phyloP scores from a whole-genome alignment of 768 basidiomycete genomes.

The Suillus tomentosus region DNA sequence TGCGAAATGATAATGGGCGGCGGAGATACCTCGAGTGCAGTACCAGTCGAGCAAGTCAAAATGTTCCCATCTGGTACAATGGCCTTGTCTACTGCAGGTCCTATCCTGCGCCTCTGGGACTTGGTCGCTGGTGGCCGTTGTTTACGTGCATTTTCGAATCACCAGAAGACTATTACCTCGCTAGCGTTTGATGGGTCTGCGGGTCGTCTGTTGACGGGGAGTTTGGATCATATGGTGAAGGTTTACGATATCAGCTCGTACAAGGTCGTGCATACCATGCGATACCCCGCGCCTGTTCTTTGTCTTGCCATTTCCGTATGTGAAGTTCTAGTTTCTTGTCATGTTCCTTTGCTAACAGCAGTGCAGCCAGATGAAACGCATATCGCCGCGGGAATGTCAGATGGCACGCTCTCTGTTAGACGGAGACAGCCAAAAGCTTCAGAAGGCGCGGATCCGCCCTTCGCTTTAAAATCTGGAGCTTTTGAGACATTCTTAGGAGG shows the following conservation, averaged over 20 bases:
- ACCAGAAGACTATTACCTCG: conserved; percentile 96
- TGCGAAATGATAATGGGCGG: conserved; percentile 83
- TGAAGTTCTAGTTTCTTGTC: conserved; percentile 16
- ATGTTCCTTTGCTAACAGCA: conserved; percentile 13
- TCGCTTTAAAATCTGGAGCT: conserved; percentile 52
- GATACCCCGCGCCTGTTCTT: conserved; percentile 91
- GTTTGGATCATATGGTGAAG: conserved; percentile 97
- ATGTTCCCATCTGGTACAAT: conserved; percentile 90
- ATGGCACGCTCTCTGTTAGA: conserved; percentile 97
- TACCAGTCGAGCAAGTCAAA: conserved; percentile 89
- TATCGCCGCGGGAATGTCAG: conserved; percentile 95
- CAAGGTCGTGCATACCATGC: conserved; percentile 97
- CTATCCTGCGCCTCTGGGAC: conserved; percentile 95
- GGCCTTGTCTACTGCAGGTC: conserved; percentile 85
- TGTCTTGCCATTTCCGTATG: conserved; percentile 90
- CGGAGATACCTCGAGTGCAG: conserved; percentile 28
- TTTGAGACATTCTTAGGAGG: conserved; percentile 70
- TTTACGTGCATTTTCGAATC: conserved; percentile 89
- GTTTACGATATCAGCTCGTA: conserved; percentile 95
- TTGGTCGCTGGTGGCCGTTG: conserved; percentile 89
- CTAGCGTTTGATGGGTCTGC: conserved; percentile 78
- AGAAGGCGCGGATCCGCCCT: conserved; percentile 44
- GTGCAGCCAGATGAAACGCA: conserved; percentile 93
- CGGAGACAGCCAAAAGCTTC: conserved; percentile 77
- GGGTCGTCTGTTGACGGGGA: conserved; percentile 82